Evolutionary conservation across 2,329 filamentous ascomycete species (phyloP).

Genomic region (Cladophialophora psammophila): DNA sequence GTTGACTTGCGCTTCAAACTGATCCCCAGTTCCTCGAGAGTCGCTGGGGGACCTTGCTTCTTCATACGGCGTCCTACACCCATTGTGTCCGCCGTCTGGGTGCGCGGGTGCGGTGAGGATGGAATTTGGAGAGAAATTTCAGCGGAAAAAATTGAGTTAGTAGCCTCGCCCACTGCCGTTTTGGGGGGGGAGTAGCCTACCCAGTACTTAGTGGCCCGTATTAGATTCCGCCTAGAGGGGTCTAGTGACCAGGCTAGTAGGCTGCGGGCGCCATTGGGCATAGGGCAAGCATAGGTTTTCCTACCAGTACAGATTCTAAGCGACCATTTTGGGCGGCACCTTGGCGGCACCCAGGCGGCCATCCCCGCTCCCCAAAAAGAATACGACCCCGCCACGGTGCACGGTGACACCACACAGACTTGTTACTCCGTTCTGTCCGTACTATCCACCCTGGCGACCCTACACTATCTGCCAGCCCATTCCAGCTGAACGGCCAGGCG

Average conservation of each 20-base stretch:
- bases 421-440: too few relatives aligned
- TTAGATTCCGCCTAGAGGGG: background rate
- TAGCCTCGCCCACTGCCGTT: background rate
- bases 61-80: slow-evolving; percentile 91
- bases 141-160: slow-evolving; percentile 1
- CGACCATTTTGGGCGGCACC: too few relatives aligned
- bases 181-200: too few relatives aligned
- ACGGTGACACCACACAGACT: too few relatives aligned
- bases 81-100: slow-evolving; percentile 60
- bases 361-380: slow-evolving; percentile 10
- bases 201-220: too few relatives aligned
- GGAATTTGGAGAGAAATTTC: slow-evolving; percentile 15
- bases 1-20: slow-evolving; percentile 82
- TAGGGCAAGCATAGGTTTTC: background rate
- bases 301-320: too few relatives aligned
- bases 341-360: background rate
- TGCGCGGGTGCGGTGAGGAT: background rate
- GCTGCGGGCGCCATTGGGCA: slow-evolving; percentile 3
- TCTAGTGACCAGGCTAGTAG: background rate
- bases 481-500: slow-evolving; percentile 3
- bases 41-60: slow-evolving; percentile 87
- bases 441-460: background rate
- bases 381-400: background rate
- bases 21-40: slow-evolving; percentile 75
- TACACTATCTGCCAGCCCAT: background rate